Conservation (phyloP, 345 rosid species). For the Citrus maxima region DNA sequence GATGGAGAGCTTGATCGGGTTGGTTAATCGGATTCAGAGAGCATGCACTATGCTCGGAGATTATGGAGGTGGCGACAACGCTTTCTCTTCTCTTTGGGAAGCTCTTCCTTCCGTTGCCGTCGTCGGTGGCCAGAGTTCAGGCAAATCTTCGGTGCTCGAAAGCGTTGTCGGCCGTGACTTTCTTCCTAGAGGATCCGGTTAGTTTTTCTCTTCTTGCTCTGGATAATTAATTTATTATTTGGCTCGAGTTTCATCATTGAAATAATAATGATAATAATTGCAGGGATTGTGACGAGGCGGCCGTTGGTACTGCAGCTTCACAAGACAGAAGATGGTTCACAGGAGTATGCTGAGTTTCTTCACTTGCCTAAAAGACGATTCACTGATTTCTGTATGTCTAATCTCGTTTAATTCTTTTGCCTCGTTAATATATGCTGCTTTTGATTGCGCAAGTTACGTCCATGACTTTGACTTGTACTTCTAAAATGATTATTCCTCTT, state of each 20-base stretch:
- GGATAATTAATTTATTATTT: not conserved
- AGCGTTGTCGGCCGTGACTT: slow-evolving; percentile 95
- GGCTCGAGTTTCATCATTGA: not conserved
- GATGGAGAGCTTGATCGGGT: slow-evolving; percentile 91
- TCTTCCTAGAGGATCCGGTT: slow-evolving; percentile 98
- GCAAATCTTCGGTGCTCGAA: slow-evolving; percentile 97
- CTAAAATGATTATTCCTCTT: not conserved
- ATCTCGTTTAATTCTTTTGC: not conserved
- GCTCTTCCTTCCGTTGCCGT: slow-evolving; percentile 91
- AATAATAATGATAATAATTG: not conserved
- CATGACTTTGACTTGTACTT: not conserved
- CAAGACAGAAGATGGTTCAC: slow-evolving; percentile 62
- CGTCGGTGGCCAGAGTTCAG: slow-evolving; percentile 98
- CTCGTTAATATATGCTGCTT: not conserved
- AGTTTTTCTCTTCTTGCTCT: not conserved
- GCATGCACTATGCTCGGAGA: slow-evolving; percentile 96
- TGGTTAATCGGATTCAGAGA: slow-evolving; percentile 87
- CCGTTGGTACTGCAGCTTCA: slow-evolving; percentile 92
- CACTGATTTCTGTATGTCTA: slow-evolving; percentile 58
- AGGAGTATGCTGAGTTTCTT: slow-evolving; percentile 88
- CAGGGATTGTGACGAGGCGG: slow-evolving; percentile 91
- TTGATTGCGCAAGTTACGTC: not conserved
- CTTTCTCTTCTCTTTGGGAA: slow-evolving; percentile 92
- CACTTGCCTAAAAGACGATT: slow-evolving; percentile 69
- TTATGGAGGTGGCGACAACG: slow-evolving; percentile 71